Conservation (phyloP, 768 basidiomycete genomes). For the Pleurotus ostreatus region DNA sequence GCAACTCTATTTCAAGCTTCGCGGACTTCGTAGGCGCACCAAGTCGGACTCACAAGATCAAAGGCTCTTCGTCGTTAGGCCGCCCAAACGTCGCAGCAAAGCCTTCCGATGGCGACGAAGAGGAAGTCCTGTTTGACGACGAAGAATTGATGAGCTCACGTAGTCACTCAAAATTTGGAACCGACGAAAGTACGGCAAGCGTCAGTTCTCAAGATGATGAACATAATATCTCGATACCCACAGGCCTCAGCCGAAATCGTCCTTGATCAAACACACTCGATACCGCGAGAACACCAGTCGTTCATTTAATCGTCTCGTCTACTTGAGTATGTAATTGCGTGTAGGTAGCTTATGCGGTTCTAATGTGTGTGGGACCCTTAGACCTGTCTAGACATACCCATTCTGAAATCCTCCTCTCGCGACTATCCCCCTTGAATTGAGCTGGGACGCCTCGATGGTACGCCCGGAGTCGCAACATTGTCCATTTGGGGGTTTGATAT, state of each 20-base stretch:
- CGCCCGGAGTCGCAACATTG: too few species aligned
- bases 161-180: slow-evolving; percentile 39
- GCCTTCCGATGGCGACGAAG: slow-evolving; percentile 30
- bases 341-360: not conserved
- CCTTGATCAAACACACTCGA: not conserved
- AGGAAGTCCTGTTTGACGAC: slow-evolving; percentile 63
- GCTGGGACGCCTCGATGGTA: too few species aligned
- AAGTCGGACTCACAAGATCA: slow-evolving; percentile 21
- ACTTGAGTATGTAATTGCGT: not conserved
- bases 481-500: too few species aligned
- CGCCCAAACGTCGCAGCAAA: not conserved
- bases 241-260: slow-evolving; percentile 1
- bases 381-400: too few species aligned
- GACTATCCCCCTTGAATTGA: too few species aligned
- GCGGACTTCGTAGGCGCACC: slow-evolving; percentile 64
- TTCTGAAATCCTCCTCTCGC: too few species aligned
- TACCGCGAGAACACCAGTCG: not conserved
- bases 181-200: slow-evolving; percentile 34
- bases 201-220: slow-evolving; percentile 31
- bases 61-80: not conserved
- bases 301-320: not conserved
- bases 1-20: slow-evolving; percentile 47
- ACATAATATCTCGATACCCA: not conserved
- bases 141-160: slow-evolving; percentile 42
- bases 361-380: not conserved